Base-by-base conservation (phyloP, 345 rosid genomes). In the Salix koriyanagi region DNA sequence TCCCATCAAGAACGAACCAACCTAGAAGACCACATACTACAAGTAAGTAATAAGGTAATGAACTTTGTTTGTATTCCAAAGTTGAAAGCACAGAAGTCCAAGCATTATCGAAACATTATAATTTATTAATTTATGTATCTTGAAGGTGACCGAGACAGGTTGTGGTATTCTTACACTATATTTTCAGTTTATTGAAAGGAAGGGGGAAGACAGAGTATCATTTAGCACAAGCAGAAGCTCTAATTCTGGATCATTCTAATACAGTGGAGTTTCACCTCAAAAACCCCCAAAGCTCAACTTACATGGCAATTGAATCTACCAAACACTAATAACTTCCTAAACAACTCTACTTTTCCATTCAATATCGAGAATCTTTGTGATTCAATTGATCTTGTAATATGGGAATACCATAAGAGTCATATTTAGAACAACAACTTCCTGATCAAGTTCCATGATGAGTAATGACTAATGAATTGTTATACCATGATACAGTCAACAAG, bases 1-100 rank as follows among this genome's bases (percentile, higher is more conserved):
- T 18, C 97, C 99, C 99, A 96, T 96, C 87, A 96, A 81, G 89
- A 96, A 96, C 54, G 98, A 96, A 56, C 99, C 99, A 30, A 96
- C 89, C 98, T 79, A 75, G 67, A 74, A 13, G 23, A 25, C 15
- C 15, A 34, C 58, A 74, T 41, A 62, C 26, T 62, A 18, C 62
- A 6, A 25, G 32, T 12, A 11, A 61, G 32, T 12, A 11, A 61
- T 28, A 62, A 62, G 66, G 6, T 18, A 6, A 6, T 52, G 3
- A 52, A 18, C 58, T 52, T 52, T 19, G n/a, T 52, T 52, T 19
- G 50, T 46, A 46, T 46, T 52, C n/a, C 58, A 19, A 52, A 52
- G 58, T 52, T 19, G 32, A 36, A 56, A 65, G 25, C 15, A 18
- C 4, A 23, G 34, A 34, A 18, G 67, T 44, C 50, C 13, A 74